Conservation (phyloP, 116 monocot species). For the Zostera marina region DNA sequence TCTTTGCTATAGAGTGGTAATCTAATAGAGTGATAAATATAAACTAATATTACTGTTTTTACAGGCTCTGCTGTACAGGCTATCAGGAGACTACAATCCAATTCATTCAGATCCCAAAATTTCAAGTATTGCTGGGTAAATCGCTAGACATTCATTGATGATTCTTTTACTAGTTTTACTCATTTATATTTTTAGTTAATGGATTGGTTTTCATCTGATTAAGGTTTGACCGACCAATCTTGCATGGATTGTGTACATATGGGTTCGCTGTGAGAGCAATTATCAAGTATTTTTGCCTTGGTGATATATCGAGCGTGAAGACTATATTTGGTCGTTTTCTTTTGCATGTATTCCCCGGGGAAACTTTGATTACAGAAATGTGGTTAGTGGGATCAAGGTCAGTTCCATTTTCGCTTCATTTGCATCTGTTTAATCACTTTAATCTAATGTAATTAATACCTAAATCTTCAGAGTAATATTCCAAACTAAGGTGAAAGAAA, state of each 20-base stretch:
- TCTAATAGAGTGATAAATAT: no score
- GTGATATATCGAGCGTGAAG: slow-evolving; percentile 45
- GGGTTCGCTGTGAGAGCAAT: slow-evolving; percentile 69
- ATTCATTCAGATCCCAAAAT: slow-evolving; percentile 85
- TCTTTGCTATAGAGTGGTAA: no score
- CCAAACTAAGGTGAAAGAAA: not conserved
- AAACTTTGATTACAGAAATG: slow-evolving; percentile 84
- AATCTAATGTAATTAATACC: no score
- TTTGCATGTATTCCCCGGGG: slow-evolving; percentile 81
- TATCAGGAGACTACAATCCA: slow-evolving; percentile 94
- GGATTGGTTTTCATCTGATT: no score
- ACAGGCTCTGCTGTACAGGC: slow-evolving; percentile 80
- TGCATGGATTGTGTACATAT: slow-evolving; percentile 77
- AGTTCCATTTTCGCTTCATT: not conserved
- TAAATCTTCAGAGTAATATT: not conserved
- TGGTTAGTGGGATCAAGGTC: slow-evolving; percentile 70
- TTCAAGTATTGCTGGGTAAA: slow-evolving; percentile 69
- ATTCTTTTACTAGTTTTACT: not conserved
- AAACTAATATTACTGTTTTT: not conserved
- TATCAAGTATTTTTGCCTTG: slow-evolving; percentile 56
- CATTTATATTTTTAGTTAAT: not conserved
- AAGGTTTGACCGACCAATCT: slow-evolving; percentile 77
- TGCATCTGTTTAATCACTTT: no score
- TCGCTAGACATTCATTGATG: not conserved
- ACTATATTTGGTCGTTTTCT: slow-evolving; percentile 83